These are phyloP conservation scores for Alternaria ethzedia DNA, from an alignment of 2,329 filamentous ascomycete species.

Conservation along the genomic window DNA sequence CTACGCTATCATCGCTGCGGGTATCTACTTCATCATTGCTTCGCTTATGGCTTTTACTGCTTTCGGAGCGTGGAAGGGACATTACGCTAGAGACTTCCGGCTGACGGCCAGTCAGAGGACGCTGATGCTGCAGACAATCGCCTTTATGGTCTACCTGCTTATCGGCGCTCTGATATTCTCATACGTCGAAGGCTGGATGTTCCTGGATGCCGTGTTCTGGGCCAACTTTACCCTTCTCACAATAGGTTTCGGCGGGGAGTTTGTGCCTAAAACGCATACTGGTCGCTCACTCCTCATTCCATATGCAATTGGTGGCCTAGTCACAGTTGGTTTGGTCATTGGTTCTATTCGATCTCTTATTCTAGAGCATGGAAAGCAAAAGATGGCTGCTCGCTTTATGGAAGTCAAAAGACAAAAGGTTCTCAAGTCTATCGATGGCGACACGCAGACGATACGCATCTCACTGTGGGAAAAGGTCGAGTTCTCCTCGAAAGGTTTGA, in stretches of 20 bases:
- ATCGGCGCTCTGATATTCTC: slow-evolving; percentile 56
- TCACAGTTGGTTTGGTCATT: slow-evolving; percentile 62
- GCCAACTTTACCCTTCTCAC: slow-evolving; percentile 64
- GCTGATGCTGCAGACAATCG: slow-evolving; percentile 60
- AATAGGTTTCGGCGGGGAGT: slow-evolving; percentile 60
- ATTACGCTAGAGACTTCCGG: slow-evolving; percentile 63
- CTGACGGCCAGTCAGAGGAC: slow-evolving; percentile 64
- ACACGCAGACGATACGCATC: slow-evolving; percentile 52
- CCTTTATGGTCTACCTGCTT: slow-evolving; percentile 57
- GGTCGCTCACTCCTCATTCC: slow-evolving; percentile 61
- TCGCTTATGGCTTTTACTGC: slow-evolving; percentile 63
- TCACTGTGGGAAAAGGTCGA: slow-evolving; percentile 49
- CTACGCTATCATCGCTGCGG: slow-evolving; percentile 65
- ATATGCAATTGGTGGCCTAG: slow-evolving; percentile 61
- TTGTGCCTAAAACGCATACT: slow-evolving; percentile 56
- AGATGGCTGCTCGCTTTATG: slow-evolving; percentile 57
- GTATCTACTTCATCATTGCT: slow-evolving; percentile 62
- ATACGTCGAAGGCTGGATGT: slow-evolving; percentile 60
- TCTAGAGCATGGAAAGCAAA: slow-evolving; percentile 59
- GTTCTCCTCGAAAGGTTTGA: slow-evolving; percentile 49
- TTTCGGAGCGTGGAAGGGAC: slow-evolving; percentile 59
- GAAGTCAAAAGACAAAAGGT: slow-evolving; percentile 56
- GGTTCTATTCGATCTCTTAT: slow-evolving; percentile 60
- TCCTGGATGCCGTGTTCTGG: slow-evolving; percentile 62
- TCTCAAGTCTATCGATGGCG: slow-evolving; percentile 47